phyloP scores from a whole-genome alignment of 2,329 filamentous ascomycete species.

The Nemania sp. region DNA sequence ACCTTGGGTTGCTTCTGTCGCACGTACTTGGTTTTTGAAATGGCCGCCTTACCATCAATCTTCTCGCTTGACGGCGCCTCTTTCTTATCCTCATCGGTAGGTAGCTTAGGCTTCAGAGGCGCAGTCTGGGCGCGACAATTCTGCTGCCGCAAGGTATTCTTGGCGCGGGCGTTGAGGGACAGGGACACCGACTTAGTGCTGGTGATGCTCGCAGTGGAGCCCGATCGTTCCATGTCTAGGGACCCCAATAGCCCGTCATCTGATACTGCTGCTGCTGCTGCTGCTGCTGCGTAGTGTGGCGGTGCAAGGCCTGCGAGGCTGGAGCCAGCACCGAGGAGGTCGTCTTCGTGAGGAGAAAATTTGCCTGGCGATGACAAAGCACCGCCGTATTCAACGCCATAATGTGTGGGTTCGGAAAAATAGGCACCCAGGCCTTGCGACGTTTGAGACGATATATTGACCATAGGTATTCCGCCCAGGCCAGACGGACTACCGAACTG shows the following conservation, averaged over 20 bases:
- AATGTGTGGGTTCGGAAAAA: constrained; percentile 29
- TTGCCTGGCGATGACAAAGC: constrained; percentile 35
- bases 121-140: constrained; percentile 47
- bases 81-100: constrained; percentile 35
- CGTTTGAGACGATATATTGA: constrained; percentile 40
- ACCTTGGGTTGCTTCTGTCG: constrained; percentile 73
- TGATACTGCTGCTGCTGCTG: constrained; percentile 34
- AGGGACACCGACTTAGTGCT: constrained; percentile 52
- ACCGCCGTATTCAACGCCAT: constrained; percentile 30
- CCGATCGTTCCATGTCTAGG: constrained; percentile 51
- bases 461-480: constrained; percentile 39
- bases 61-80: constrained; percentile 33
- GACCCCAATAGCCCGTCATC: constrained; percentile 40
- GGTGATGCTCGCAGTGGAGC: constrained; percentile 47
- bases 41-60: constrained; percentile 49
- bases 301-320: constrained; percentile 34
- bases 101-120: constrained; percentile 51
- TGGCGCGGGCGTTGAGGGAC: constrained; percentile 52
- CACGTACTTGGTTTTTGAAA: constrained; percentile 50
- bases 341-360: constrained; percentile 33
- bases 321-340: constrained; percentile 45
- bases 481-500: constrained; percentile 38
- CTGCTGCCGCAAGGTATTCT: constrained; percentile 52
- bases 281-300: constrained; percentile 39
- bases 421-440: constrained; percentile 36